These are phyloP conservation scores for Colletotrichum orbiculare DNA, from an alignment of 2,329 filamentous ascomycete genomes.

Conservation along the genomic window DNA sequence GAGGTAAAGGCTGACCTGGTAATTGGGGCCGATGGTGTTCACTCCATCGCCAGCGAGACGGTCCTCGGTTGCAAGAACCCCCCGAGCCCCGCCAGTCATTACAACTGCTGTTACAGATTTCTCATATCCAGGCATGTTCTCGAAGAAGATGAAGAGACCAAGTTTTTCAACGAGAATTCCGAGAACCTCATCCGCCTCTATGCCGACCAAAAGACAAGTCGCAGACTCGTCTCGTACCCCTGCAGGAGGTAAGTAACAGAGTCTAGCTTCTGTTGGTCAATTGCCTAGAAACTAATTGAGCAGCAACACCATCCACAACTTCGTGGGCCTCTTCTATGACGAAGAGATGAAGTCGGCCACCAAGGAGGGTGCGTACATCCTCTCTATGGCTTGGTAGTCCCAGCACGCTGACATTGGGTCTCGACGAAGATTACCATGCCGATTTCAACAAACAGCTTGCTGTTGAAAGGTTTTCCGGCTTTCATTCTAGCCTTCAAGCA, in stretches of 20 bases:
- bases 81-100: constrained; percentile 41
- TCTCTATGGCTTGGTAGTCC: rapidly evolving
- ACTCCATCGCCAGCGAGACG: constrained; percentile 45
- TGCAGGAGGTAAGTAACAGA: constrained; percentile 43
- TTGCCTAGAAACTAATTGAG: constrained; percentile 1
- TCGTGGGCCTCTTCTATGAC: constrained; percentile 47
- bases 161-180: constrained; percentile 43
- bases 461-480: constrained; percentile 43
- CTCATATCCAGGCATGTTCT: constrained; percentile 45
- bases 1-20: constrained; percentile 50
- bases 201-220: constrained; percentile 36
- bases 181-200: constrained; percentile 36
- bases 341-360: constrained; percentile 34
- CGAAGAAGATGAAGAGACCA: constrained; percentile 45
- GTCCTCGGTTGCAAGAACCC: constrained; percentile 43
- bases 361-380: constrained; percentile 16
- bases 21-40: constrained; percentile 58
- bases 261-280: no score
- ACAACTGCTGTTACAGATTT: constrained; percentile 51
- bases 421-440: constrained; percentile 18
- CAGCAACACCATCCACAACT: constrained; percentile 49
- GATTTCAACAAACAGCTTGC: constrained; percentile 42
- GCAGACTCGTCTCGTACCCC: constrained; percentile 46
- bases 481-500: constrained; percentile 41
- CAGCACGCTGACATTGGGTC: not conserved